Evolutionary conservation across 768 basidiomycete species (phyloP).

Genomic region (Phanerochaete sordida): DNA sequence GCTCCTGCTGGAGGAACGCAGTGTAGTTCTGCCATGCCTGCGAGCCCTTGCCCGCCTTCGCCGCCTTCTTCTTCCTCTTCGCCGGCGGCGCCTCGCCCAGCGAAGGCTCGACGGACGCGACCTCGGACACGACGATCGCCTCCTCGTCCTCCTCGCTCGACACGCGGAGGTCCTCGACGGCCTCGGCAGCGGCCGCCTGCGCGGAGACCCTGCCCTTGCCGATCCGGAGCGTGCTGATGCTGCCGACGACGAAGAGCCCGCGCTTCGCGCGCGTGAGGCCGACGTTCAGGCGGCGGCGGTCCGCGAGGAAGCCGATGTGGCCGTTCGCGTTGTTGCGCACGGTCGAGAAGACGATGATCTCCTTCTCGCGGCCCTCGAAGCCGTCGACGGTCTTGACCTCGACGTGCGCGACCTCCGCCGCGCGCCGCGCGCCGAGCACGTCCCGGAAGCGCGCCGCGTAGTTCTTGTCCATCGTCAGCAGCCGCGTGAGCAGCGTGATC

Average conservation of each 20-base stretch:
- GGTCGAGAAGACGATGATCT: slow-evolving; percentile 88
- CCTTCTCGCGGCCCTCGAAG: slow-evolving; percentile 92
- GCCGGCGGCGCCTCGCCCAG: too few species aligned
- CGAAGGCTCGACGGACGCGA: too few species aligned
- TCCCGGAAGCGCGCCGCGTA: slow-evolving; percentile 51
- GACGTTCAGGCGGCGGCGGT: slow-evolving; percentile 83
- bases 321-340: slow-evolving; percentile 79
- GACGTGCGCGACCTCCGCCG: slow-evolving; percentile 58
- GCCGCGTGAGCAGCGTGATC: slow-evolving; percentile 66
- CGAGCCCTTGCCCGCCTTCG: slow-evolving; percentile 13
- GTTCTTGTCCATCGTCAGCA: slow-evolving; percentile 54
- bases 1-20: slow-evolving; percentile 11
- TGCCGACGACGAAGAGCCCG: slow-evolving; percentile 81
- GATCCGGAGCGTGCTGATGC: slow-evolving; percentile 55
- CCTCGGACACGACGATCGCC: neutral
- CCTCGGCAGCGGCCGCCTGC: slow-evolving; percentile 11
- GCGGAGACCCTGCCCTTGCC: slow-evolving; percentile 29
- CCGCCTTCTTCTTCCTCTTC: neutral
- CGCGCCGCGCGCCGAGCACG: slow-evolving; percentile 64
- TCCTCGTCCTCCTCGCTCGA: neutral
- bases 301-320: slow-evolving; percentile 85
- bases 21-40: slow-evolving; percentile 18
- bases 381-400: slow-evolving; percentile 95
- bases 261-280: slow-evolving; percentile 87
- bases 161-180: neutral